Conservation (phyloP, 257 asterid genomes). For the Capsicum baccatum region DNA sequence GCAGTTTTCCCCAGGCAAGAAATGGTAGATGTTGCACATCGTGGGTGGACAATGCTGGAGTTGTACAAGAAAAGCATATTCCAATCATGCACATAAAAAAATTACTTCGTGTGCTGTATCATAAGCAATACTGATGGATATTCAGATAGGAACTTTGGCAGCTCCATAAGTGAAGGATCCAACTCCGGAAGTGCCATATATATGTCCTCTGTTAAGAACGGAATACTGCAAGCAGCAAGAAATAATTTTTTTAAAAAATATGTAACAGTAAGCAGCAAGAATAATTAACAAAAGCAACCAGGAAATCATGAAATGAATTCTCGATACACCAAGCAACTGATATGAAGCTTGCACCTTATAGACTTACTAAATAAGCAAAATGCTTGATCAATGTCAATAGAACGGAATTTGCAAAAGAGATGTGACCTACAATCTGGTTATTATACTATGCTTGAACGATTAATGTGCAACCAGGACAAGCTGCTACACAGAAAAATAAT, state of each 20-base stretch:
- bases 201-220: constrained; percentile 96
- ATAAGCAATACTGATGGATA: constrained; percentile 69
- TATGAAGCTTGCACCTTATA: constrained; percentile 22
- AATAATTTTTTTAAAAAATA: not conserved
- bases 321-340: constrained; percentile 24
- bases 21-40: not conserved
- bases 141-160: constrained; percentile 74
- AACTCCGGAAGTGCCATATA: constrained; percentile 93
- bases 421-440: not conserved
- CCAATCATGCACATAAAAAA: not conserved
- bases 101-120: constrained; percentile 56
- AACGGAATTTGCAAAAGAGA: not conserved
- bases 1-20: constrained; percentile 11
- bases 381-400: not conserved
- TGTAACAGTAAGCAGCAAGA: constrained; percentile 26
- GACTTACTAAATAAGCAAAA: not conserved
- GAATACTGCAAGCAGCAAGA: constrained; percentile 65
- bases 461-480: constrained; percentile 7
- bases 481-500: not conserved
- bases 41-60: constrained; percentile 4
- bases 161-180: constrained; percentile 76
- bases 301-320: not conserved
- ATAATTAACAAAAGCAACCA: not conserved
- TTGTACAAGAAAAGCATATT: not conserved
- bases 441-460: not conserved